Evolutionary conservation across 2,329 filamentous ascomycete genomes (phyloP), one percentile per base, ranked within the genome.

Genomic region (Colletotrichum scovillei): DNA sequence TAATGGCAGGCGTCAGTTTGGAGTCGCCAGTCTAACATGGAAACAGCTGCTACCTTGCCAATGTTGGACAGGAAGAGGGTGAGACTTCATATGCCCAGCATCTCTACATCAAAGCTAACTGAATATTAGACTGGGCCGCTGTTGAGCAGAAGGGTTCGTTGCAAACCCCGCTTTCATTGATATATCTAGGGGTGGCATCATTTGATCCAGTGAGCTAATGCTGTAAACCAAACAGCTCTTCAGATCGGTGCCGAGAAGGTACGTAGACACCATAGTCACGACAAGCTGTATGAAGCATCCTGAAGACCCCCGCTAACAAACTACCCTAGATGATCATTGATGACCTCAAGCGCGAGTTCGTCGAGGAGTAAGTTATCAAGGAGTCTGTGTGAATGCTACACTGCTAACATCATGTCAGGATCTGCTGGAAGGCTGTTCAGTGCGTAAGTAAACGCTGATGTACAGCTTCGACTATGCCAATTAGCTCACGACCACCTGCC

Each of bases 361-460:
- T 95, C 75, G 92, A 94, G 67, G 67, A 56, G 24, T 35, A 6
- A 26, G 16, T 59, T 42, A n/a, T 32, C 38, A 26, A 24, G 24
- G 4, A 49, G 4, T 22, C 16, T 19, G 11, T 49, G 2, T 38
- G 12, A 14, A 9, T n/a, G 32, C 7, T 38, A 22, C 28, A 14
- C 56, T 62, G 26, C 52, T 30, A 67, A 26, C 42, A 38, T 22
- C 38, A 14, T n/a, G 55, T 59, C 77, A 88, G 95, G 82, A 87
- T 95, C 42, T 92, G 92, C 86, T 95, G 92, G 87, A 92, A 90
- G 67, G 93, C 93, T 72, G 90, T 95, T 77, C 91, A 93, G 82
- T 93, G 91, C 75, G 38, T 58, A 55, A 63, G 24, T 62, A 28
- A 64, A 26, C 19, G n/a, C n/a, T 30, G 58, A 32, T 58, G 22